Conservation (phyloP, 1,139 yeast species). For the Kodamaea fungicola region DNA sequence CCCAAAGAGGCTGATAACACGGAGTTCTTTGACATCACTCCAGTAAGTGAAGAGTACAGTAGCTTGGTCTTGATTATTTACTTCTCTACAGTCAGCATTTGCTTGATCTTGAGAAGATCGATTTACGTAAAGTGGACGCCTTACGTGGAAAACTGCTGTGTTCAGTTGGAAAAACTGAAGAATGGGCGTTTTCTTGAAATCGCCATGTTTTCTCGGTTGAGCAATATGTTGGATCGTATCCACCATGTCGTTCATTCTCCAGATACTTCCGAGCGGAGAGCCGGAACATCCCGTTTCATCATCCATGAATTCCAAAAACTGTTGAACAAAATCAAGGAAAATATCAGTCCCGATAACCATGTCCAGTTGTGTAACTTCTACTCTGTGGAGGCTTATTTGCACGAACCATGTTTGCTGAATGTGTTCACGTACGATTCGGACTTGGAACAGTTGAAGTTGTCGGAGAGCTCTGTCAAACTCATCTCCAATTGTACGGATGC, state of each 20-base stretch:
- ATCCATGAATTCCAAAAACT: constrained; percentile 41
- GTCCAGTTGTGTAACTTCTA: constrained; percentile 50
- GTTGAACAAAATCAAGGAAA: constrained; percentile 33
- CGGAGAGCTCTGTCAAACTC: constrained; percentile 30
- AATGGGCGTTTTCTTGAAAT: constrained; percentile 33
- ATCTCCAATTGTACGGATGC: constrained; percentile 53
- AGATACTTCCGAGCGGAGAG: constrained; percentile 23
- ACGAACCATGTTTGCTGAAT: constrained; percentile 53
- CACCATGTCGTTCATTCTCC: constrained; percentile 48
- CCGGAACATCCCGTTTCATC: constrained; percentile 27
- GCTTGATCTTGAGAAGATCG: constrained; percentile 51
- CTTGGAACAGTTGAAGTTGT: constrained; percentile 14
- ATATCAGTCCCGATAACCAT: constrained; percentile 38
- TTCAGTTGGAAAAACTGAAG: constrained; percentile 36
- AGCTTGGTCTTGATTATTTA: constrained; percentile 48
- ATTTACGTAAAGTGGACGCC: constrained; percentile 56
- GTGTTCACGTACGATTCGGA: constrained; percentile 19
- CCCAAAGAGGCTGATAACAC: neutral
- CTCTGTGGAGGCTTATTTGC: constrained; percentile 71
- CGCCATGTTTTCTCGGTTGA: constrained; percentile 59
- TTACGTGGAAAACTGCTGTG: constrained; percentile 62
- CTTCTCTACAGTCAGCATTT: constrained; percentile 48
- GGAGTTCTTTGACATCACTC: neutral
- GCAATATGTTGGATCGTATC: constrained; percentile 60
- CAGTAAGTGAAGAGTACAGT: constrained; percentile 27